Conservation (phyloP, 2,329 filamentous ascomycete genomes). For the Diaporthe vaccinii region DNA sequence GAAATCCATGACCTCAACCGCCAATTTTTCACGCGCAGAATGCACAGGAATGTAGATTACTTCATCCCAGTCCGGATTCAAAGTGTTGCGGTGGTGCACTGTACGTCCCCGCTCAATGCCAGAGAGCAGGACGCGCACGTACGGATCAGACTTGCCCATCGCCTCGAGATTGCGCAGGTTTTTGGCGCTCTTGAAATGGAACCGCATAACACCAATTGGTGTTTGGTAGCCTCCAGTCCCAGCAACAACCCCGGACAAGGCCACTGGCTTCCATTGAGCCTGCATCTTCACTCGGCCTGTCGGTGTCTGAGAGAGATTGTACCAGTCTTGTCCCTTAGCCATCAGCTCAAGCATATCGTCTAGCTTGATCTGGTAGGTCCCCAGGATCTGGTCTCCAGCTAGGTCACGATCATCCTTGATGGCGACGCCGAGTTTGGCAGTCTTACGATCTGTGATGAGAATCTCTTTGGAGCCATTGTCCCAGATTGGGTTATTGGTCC, state of each 20-base stretch:
- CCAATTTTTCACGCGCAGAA: slow-evolving; percentile 83
- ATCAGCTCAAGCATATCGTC: slow-evolving; percentile 93
- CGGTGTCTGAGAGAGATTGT: slow-evolving; percentile 84
- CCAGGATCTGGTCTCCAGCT: slow-evolving; percentile 84
- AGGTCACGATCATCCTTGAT: slow-evolving; percentile 97
- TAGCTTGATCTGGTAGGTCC: slow-evolving; percentile 94
- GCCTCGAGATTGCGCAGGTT: slow-evolving; percentile 93
- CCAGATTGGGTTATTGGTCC: slow-evolving; percentile 98
- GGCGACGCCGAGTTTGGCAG: slow-evolving; percentile 88
- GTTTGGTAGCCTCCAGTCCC: slow-evolving; percentile 91
- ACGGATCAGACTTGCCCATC: slow-evolving; percentile 97
- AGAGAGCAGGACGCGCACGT: slow-evolving; percentile 88
- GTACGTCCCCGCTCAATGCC: slow-evolving; percentile 92
- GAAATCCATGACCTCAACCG: slow-evolving; percentile 95
- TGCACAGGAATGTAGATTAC: slow-evolving; percentile 95
- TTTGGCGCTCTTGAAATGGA: slow-evolving; percentile 88
- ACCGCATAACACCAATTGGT: slow-evolving; percentile 93
- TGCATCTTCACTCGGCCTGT: slow-evolving; percentile 90
- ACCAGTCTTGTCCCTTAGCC: slow-evolving; percentile 97
- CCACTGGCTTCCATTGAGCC: slow-evolving; percentile 95
- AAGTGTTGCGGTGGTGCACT: slow-evolving; percentile 95
- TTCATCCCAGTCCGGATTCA: slow-evolving; percentile 96
- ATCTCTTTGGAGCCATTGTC: slow-evolving; percentile 93
- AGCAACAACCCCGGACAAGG: slow-evolving; percentile 80
- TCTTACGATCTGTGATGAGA: slow-evolving; percentile 92